A percentile compares a stretch with the other conserved stretches of the same genome.
phyloP scores from a whole-genome alignment of 495 filamentous ascomycete species.

The Annulohypoxylon moriforme region DNA sequence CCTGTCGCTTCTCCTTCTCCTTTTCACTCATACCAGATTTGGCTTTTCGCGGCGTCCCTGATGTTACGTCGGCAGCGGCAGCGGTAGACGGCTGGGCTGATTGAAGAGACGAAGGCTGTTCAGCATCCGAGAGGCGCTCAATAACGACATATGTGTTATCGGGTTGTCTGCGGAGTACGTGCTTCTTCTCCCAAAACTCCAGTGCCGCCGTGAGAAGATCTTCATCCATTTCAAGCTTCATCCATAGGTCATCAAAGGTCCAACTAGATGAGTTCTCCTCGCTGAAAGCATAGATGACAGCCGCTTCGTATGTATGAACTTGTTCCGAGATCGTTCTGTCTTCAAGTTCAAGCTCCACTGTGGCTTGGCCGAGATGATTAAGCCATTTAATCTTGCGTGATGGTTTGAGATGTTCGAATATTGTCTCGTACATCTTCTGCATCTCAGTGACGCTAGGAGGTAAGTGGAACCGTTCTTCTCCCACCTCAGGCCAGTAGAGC shows the following conservation, averaged over 20 bases:
- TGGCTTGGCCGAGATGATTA: slow-evolving; percentile 81
- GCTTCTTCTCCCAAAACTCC: slow-evolving; percentile 84
- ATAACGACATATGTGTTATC: slow-evolving; percentile 55
- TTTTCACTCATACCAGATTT: slow-evolving; percentile 52
- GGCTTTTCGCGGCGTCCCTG: slow-evolving; percentile 43
- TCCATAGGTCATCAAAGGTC: slow-evolving; percentile 71
- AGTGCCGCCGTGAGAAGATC: slow-evolving; percentile 80
- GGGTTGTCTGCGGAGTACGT: slow-evolving; percentile 74
- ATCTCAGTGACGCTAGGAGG: slow-evolving; percentile 71
- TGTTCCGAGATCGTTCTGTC: slow-evolving; percentile 79
- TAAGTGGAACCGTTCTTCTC: slow-evolving; percentile 78
- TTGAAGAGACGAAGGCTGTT: slow-evolving; percentile 56
- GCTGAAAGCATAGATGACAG: slow-evolving; percentile 88
- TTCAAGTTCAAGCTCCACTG: slow-evolving; percentile 82
- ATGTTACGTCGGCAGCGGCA: slow-evolving; percentile 55
- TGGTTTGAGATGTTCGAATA: slow-evolving; percentile 82
- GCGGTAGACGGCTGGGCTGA: slow-evolving; percentile 60
- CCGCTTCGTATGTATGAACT: slow-evolving; percentile 88
- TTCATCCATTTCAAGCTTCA: slow-evolving; percentile 78
- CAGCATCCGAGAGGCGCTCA: slow-evolving; percentile 52
- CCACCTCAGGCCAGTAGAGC: slow-evolving; percentile 93
- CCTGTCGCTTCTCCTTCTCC: slow-evolving; percentile 78
- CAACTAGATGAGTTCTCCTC: slow-evolving; percentile 59
- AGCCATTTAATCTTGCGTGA: slow-evolving; percentile 90
- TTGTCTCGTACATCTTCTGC: slow-evolving; percentile 75